Percentiles rank a stretch among this genome's conserved stretches.
These are phyloP conservation scores for Crotalaria pallida DNA, from an alignment of 306 rosid species.

Conservation along the genomic window DNA sequence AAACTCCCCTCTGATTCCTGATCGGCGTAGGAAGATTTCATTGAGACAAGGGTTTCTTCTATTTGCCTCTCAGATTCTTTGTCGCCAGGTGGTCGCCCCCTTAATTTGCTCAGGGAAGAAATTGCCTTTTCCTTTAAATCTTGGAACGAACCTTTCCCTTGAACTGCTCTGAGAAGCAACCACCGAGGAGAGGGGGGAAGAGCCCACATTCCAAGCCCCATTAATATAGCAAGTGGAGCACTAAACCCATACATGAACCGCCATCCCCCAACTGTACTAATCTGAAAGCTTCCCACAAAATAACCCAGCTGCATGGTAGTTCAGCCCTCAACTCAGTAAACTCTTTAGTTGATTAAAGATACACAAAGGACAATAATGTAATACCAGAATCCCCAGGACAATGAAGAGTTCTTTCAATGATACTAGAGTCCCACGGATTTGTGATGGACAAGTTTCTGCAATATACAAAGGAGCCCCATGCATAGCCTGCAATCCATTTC, in stretches of 20 bases:
- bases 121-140: constrained; percentile 73
- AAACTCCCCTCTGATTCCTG: constrained; percentile 78
- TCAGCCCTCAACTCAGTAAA: constrained; percentile 14
- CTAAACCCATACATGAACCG: constrained; percentile 89
- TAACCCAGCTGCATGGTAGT: constrained; percentile 68
- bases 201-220: constrained; percentile 81
- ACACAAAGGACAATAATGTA: neutral
- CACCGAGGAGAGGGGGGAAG: constrained; percentile 95
- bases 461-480: constrained; percentile 97
- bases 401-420: constrained; percentile 95
- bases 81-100: constrained; percentile 80
- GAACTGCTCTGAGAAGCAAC: constrained; percentile 94
- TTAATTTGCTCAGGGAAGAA: constrained; percentile 59
- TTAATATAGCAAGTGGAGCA: constrained; percentile 75
- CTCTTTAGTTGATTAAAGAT: constrained; percentile 14
- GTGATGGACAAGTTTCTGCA: constrained; percentile 95
- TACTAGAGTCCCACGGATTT: constrained; percentile 87
- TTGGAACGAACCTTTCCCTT: constrained; percentile 73
- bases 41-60: constrained; percentile 63
- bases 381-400: constrained; percentile 95
- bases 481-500: constrained; percentile 71
- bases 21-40: constrained; percentile 66
- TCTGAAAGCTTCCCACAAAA: constrained; percentile 86
- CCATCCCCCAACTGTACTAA: constrained; percentile 81
- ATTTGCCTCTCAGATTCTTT: constrained; percentile 73